phyloP scores from a whole-genome alignment of 148 eudicot genomes.

The Camellia granthamiana region DNA sequence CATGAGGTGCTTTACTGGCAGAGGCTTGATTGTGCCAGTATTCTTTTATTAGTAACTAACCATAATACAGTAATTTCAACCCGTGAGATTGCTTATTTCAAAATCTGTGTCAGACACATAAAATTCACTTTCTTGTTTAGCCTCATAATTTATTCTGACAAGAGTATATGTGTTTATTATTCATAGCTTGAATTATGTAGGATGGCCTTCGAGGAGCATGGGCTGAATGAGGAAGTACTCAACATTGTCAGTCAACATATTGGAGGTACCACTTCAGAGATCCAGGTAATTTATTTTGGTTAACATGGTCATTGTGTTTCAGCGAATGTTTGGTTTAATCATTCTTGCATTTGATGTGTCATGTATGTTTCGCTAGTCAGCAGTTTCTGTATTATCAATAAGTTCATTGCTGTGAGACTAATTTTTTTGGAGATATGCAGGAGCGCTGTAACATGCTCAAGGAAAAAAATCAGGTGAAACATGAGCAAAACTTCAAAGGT shows the following conservation, averaged over 20 bases:
- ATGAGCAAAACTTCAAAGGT: slow-evolving; percentile 12
- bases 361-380: background rate
- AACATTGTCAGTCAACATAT: slow-evolving; percentile 51
- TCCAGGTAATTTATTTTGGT: slow-evolving; percentile 44
- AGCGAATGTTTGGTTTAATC: background rate
- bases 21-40: background rate
- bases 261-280: slow-evolving; percentile 63
- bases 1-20: background rate
- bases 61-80: background rate
- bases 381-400: background rate
- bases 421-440: slow-evolving; percentile 40
- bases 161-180: background rate
- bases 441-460: slow-evolving; percentile 60
- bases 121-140: background rate
- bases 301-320: background rate
- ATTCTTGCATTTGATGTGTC: slow-evolving; percentile 1
- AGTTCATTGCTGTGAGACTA: slow-evolving; percentile 5
- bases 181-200: slow-evolving; percentile 31
- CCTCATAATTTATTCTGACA: background rate
- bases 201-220: slow-evolving; percentile 73
- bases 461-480: slow-evolving; percentile 35
- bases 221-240: slow-evolving; percentile 54
- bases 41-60: background rate
- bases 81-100: too few relatives aligned
- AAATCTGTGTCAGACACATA: background rate